A percentile compares a stretch with the other conserved stretches of the same genome.
These are phyloP conservation scores for Chalciporus chontae DNA, from an alignment of 768 basidiomycete species.

Conservation along the genomic window DNA sequence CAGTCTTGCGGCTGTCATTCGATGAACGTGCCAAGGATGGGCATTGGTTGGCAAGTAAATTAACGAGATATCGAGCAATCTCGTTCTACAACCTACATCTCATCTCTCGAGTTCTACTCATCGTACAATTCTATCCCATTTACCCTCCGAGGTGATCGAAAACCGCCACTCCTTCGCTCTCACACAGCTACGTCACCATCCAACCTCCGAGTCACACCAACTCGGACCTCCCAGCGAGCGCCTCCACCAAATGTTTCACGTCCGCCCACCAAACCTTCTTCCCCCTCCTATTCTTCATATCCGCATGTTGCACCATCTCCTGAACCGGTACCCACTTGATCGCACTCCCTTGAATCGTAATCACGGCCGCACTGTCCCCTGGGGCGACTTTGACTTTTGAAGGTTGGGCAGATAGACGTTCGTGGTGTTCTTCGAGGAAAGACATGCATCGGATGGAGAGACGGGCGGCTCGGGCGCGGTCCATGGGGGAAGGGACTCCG, in stretches of 20 bases:
- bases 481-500: slow-evolving; percentile 91
- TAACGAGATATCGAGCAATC: too few species aligned
- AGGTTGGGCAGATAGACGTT: slow-evolving; percentile 46
- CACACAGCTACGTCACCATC: neutral
- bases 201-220: slow-evolving; percentile 34
- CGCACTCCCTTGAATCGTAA: slow-evolving; percentile 82
- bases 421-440: slow-evolving; percentile 85
- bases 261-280: slow-evolving; percentile 76
- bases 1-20: too few species aligned
- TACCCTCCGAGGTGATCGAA: too few species aligned
- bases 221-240: slow-evolving; percentile 63
- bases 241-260: slow-evolving; percentile 68
- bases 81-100: neutral
- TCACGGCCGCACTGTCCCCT: slow-evolving; percentile 76
- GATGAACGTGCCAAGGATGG: too few species aligned
- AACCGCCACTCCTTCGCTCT: neutral
- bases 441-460: slow-evolving; percentile 90
- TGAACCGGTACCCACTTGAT: slow-evolving; percentile 81
- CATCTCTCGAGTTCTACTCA: neutral
- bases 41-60: too few species aligned
- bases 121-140: neutral
- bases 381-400: slow-evolving; percentile 52
- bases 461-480: slow-evolving; percentile 87
- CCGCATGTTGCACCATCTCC: slow-evolving; percentile 82
- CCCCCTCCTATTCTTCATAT: slow-evolving; percentile 87